phyloP scores from a whole-genome alignment of 306 rosid species.

The Cajanus cajan region DNA sequence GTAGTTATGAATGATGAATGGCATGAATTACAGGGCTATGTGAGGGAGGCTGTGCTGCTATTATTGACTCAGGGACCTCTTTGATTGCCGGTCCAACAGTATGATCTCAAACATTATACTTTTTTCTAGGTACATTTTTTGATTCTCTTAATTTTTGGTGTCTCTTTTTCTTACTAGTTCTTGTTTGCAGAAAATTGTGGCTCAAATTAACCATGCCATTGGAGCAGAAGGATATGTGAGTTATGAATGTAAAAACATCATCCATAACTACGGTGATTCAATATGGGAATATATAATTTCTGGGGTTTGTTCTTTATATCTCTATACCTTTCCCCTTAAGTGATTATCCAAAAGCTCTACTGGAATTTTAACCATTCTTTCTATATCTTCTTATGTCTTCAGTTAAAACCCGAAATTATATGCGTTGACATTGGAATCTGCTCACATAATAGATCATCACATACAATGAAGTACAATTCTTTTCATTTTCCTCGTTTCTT shows the following conservation, averaged over 20 bases:
- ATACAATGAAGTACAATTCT: conserved; percentile 31
- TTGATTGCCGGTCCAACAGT: conserved; percentile 83
- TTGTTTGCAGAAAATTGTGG: conserved; percentile 49
- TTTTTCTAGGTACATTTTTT: background rate
- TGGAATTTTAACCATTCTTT: conserved; percentile 22
- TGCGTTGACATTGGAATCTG: conserved; percentile 66
- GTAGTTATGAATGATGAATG: background rate
- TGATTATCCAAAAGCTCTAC: conserved; percentile 5
- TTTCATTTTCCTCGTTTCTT: conserved; percentile 12
- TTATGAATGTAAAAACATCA: conserved; percentile 63
- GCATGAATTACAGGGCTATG: conserved; percentile 56
- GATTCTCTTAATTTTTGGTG: background rate
- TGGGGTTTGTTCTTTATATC: conserved; percentile 50
- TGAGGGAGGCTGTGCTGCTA: conserved; percentile 70
- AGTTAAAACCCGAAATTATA: conserved; percentile 53
- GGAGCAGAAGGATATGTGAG: conserved; percentile 69
- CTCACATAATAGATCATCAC: conserved; percentile 30
- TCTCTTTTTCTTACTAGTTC: conserved; percentile 21
- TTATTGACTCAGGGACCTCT: conserved; percentile 89
- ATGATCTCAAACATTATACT: conserved; percentile 24
- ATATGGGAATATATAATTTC: conserved; percentile 61
- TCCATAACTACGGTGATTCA: conserved; percentile 50
- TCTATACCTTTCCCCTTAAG: conserved; percentile 1
- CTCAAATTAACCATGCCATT: conserved; percentile 77
- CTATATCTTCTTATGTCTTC: conserved; percentile 27